Conservation (phyloP, 768 basidiomycete genomes). For the Lactarius hengduanensis region DNA sequence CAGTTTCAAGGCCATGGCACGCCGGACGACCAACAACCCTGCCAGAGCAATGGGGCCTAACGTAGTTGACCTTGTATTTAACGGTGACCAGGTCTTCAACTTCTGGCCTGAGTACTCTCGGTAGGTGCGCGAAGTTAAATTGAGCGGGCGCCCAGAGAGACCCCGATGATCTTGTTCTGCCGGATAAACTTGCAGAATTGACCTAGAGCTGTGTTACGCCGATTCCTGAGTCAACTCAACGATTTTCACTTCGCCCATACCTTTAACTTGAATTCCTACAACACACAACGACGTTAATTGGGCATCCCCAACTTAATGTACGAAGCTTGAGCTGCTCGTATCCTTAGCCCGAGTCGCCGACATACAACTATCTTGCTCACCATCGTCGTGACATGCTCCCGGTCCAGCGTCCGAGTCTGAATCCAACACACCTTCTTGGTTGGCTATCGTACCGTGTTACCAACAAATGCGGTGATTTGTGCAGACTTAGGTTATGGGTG, state of each 20-base stretch:
- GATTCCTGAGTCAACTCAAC: no score
- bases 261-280: no score
- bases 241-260: background rate
- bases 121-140: background rate
- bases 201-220: background rate
- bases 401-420: background rate
- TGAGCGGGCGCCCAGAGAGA: background rate
- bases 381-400: background rate
- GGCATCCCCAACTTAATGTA: background rate
- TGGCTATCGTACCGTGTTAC: background rate
- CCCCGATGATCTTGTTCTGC: no score
- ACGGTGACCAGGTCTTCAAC: background rate
- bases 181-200: no score
- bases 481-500: background rate
- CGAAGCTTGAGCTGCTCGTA: background rate
- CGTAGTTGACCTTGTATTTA: background rate
- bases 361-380: background rate
- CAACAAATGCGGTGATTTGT: background rate
- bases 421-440: background rate
- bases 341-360: no score
- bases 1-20: background rate
- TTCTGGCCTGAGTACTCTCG: background rate
- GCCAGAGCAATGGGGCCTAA: background rate
- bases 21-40: background rate
- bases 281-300: no score